Evolutionary conservation across 1,284 basidiomycete genomes (phyloP).

Genomic region (Rhodotorula sp.): DNA sequence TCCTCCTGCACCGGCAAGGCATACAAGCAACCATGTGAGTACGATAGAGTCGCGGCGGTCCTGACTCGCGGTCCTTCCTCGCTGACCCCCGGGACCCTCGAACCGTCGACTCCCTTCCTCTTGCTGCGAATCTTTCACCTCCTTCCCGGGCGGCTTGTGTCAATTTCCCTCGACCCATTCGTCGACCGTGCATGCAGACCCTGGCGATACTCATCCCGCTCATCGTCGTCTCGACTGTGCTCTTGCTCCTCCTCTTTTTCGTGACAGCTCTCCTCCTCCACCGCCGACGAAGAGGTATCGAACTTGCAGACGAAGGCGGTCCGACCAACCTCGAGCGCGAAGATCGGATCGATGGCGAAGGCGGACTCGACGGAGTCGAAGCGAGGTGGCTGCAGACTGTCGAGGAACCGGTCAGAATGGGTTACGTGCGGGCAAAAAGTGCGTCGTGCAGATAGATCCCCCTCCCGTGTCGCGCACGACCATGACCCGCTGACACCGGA

Average conservation of each 20-base stretch:
- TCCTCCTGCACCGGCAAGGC: background rate
- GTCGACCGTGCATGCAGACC: slow-evolving; percentile 11
- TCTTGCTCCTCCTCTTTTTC: slow-evolving; percentile 87
- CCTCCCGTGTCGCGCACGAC: no score
- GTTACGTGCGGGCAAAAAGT: slow-evolving; percentile 87
- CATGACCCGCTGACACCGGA: background rate
- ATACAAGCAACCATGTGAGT: background rate
- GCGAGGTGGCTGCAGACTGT: slow-evolving; percentile 86
- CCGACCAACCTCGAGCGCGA: slow-evolving; percentile 82
- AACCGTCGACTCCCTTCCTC: background rate
- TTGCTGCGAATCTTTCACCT: background rate
- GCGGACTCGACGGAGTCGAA: slow-evolving; percentile 87
- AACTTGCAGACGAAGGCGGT: slow-evolving; percentile 70
- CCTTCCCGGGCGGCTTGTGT: background rate
- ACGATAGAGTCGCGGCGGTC: no score
- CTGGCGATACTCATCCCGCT: slow-evolving; percentile 70
- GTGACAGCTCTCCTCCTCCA: slow-evolving; percentile 75
- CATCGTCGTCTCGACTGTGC: slow-evolving; percentile 84
- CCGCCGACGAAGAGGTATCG: slow-evolving; percentile 58
- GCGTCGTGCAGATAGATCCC: slow-evolving; percentile 44
- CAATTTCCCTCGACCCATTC: background rate
- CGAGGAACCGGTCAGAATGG: slow-evolving; percentile 63
- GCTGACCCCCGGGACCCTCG: no score
- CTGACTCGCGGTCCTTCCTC: no score
- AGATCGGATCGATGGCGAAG: slow-evolving; percentile 74